phyloP scores from a whole-genome alignment of 208 protist genomes.

The Borovskyia barvae region DNA sequence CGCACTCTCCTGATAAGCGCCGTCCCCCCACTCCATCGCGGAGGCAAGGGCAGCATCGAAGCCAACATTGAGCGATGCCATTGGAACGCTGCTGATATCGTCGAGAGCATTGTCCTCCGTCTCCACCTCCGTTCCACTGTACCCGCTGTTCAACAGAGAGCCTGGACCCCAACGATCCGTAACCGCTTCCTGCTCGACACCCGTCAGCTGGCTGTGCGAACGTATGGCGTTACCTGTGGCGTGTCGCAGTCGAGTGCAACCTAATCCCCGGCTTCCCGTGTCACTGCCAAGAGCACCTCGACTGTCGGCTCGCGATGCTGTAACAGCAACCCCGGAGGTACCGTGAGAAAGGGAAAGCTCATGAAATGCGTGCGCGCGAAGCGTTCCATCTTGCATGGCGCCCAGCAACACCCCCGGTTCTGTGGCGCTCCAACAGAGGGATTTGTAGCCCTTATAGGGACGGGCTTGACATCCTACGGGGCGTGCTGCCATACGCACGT shows the following conservation, averaged over 20 bases:
- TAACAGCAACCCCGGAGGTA: background rate
- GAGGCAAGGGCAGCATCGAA: constrained; percentile 6
- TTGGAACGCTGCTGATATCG: constrained; percentile 19
- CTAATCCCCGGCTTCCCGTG: background rate
- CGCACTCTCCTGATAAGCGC: constrained; percentile 10
- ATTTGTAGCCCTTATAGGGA: constrained; percentile 48
- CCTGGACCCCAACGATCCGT: constrained; percentile 16
- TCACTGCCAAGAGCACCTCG: background rate
- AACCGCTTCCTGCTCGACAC: constrained; percentile 1
- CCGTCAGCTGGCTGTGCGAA: background rate
- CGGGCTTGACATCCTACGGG: constrained; percentile 32
- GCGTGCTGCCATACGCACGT: constrained; percentile 49
- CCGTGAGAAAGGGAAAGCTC: constrained; percentile 6
- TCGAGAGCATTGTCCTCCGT: constrained; percentile 21
- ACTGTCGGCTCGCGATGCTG: background rate
- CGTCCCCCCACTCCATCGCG: constrained; percentile 13
- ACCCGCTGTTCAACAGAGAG: constrained; percentile 4
- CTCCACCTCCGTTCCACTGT: constrained; percentile 25
- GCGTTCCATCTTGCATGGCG: constrained; percentile 39
- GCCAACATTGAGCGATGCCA: constrained; percentile 10
- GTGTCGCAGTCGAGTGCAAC: constrained; percentile 11
- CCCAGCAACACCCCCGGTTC: constrained; percentile 41
- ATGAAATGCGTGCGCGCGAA: constrained; percentile 43
- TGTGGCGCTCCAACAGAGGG: constrained; percentile 49
- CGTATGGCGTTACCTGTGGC: constrained; percentile 8